phyloP scores from a whole-genome alignment of 352 stramenopile genomes.

The Stramenopiles sp. region DNA sequence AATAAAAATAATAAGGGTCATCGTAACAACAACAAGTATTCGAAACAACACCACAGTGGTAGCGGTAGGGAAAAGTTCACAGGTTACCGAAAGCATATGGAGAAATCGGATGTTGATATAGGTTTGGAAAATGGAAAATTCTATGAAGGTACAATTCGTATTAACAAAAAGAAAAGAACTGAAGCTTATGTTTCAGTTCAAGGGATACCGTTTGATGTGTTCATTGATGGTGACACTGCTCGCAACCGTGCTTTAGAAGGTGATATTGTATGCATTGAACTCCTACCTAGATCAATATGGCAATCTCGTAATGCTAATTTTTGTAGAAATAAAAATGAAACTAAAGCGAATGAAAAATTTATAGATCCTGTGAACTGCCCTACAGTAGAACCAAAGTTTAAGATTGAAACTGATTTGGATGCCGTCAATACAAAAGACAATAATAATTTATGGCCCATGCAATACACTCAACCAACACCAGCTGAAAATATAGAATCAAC shows the following conservation, averaged over 20 bases:
- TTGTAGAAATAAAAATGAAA: neutral
- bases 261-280: constrained; percentile 29
- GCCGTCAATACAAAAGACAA: neutral
- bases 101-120: constrained; percentile 12
- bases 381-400: neutral
- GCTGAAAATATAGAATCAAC: neutral
- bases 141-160: constrained; percentile 27
- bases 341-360: neutral
- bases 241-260: constrained; percentile 33
- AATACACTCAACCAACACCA: neutral
- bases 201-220: constrained; percentile 28
- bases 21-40: too few species aligned
- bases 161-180: constrained; percentile 29
- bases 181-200: constrained; percentile 34
- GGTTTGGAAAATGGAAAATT: constrained; percentile 17
- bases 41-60: too few species aligned
- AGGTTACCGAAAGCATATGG: constrained; percentile 8
- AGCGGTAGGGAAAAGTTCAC: too few species aligned
- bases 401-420: neutral
- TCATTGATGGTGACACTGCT: constrained; percentile 28
- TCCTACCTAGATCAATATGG: constrained; percentile 23
- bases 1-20: too few species aligned
- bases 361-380: neutral
- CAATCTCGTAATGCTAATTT: constrained; percentile 6
- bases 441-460: neutral